Evolutionary conservation across 148 eudicot genomes (phyloP).

Genomic region (Amaranthus palmeri): DNA sequence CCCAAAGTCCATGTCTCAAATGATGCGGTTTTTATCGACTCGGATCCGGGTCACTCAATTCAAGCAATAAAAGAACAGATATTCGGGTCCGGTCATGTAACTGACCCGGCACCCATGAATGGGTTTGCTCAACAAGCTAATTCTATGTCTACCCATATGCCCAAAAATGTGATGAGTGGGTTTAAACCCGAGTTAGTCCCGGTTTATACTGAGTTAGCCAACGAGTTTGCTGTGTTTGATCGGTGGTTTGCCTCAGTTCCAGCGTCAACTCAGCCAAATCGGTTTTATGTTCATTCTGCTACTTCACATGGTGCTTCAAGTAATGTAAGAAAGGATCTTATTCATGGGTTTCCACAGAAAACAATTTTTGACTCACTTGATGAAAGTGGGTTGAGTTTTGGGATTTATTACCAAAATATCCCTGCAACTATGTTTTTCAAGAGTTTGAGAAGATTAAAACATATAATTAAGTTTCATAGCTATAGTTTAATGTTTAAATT

Average conservation of each 20-base stretch:
- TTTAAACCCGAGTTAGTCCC: constrained; percentile 67
- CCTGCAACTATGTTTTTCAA: constrained; percentile 87
- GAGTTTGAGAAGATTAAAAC: constrained; percentile 63
- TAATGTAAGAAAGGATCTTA: constrained; percentile 72
- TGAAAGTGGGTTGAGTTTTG: constrained; percentile 69
- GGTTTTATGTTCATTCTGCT: constrained; percentile 90
- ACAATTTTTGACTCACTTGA: constrained; percentile 91
- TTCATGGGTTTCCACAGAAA: constrained; percentile 83
- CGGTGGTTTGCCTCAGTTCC: constrained; percentile 99
- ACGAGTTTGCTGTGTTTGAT: constrained; percentile 80
- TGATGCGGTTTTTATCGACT: constrained; percentile 62
- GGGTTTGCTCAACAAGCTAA: constrained; percentile 87
- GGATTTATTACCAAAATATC: constrained; percentile 91
- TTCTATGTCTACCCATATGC: constrained; percentile 47
- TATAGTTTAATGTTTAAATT: constrained; percentile 58
- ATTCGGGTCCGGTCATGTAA: constrained; percentile 49
- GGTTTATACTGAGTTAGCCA: constrained; percentile 65
- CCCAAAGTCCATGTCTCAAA: constrained; percentile 43
- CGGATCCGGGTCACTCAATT: constrained; percentile 95
- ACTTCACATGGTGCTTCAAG: constrained; percentile 95
- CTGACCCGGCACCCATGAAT: constrained; percentile 87
- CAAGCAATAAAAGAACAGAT: constrained; percentile 91
- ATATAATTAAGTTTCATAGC: constrained; percentile 51
- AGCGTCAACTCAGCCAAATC: constrained; percentile 97
- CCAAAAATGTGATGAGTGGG: constrained; percentile 74